Conservation (phyloP, 192 early-diverging fungal species). For the Podila clonocystis region DNA sequence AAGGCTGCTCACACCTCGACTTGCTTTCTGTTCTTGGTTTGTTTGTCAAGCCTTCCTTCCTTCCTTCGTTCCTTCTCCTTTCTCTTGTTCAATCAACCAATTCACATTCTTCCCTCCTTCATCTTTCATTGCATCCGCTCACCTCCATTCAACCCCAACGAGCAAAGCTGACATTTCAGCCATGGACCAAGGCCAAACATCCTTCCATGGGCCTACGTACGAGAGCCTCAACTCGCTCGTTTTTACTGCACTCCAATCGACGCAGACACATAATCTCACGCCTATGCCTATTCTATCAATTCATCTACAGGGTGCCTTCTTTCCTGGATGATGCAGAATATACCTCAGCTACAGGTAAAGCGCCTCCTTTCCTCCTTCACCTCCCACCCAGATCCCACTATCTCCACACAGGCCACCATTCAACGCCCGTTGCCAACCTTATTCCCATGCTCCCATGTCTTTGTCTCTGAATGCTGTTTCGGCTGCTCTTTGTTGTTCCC, state of each 20-base stretch:
- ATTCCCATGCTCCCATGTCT: not conserved
- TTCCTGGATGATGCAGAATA: too few species aligned
- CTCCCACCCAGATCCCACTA: not conserved
- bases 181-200: slow-evolving; percentile 16
- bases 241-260: not conserved
- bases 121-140: not conserved
- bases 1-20: not conserved
- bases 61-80: not conserved
- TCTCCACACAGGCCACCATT: not conserved
- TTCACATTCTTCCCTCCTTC: not conserved
- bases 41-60: not conserved
- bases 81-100: not conserved
- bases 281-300: not conserved
- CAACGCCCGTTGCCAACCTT: not conserved
- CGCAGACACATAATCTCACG: not conserved
- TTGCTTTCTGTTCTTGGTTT: not conserved
- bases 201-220: slow-evolving; percentile 22
- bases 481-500: too few species aligned
- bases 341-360: too few species aligned
- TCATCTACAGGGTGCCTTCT: too few species aligned
- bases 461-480: not conserved
- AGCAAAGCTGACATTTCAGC: too few species aligned
- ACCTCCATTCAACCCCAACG: not conserved
- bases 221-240: not conserved
- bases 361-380: not conserved